phyloP scores from a whole-genome alignment of 495 filamentous ascomycete genomes.

The Stereocaulon alpinum region DNA sequence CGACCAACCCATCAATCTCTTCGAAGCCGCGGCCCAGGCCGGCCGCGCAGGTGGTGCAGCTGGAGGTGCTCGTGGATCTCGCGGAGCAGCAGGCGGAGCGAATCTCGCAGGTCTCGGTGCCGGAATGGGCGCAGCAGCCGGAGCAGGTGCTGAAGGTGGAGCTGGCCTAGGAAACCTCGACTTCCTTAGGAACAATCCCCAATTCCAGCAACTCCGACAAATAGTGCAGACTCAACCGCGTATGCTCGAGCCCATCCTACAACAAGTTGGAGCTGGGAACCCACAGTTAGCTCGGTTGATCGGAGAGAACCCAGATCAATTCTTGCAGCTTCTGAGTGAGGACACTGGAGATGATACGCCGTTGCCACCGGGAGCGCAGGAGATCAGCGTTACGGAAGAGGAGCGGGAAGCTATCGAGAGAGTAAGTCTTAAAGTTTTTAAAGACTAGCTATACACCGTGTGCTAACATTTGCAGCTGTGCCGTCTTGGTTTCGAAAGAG shows the following conservation, averaged over 20 bases:
- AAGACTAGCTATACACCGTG: background rate
- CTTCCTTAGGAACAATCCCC: constrained; percentile 89
- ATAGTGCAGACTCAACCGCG: constrained; percentile 94
- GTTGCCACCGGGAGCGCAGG: constrained; percentile 78
- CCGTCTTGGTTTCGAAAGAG: constrained; percentile 82
- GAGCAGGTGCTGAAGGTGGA: constrained; percentile 43
- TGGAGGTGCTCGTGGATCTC: constrained; percentile 26
- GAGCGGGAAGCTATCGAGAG: constrained; percentile 95
- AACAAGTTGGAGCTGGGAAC: constrained; percentile 92
- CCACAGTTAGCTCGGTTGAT: constrained; percentile 89
- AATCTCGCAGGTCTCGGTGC: constrained; percentile 21
- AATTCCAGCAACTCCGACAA: constrained; percentile 95
- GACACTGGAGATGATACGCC: constrained; percentile 61
- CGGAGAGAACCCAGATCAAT: constrained; percentile 81
- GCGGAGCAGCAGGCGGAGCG: constrained; percentile 35
- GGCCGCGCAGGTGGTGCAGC: constrained; percentile 47
- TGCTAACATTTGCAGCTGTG: constrained; percentile 56
- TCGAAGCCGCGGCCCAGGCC: constrained; percentile 80
- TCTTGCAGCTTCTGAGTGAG: constrained; percentile 78
- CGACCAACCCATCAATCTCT: constrained; percentile 74
- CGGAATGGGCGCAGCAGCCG: constrained; percentile 30
- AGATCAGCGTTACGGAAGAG: constrained; percentile 86
- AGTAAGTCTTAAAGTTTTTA: constrained; percentile 43
- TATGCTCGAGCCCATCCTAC: constrained; percentile 96
- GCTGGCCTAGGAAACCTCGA: constrained; percentile 69